Percentiles rank a stretch among this genome's conserved stretches.
These are phyloP conservation scores for Condylostoma magnum DNA, from an alignment of 169 alveolate species.

Conservation along the genomic window DNA sequence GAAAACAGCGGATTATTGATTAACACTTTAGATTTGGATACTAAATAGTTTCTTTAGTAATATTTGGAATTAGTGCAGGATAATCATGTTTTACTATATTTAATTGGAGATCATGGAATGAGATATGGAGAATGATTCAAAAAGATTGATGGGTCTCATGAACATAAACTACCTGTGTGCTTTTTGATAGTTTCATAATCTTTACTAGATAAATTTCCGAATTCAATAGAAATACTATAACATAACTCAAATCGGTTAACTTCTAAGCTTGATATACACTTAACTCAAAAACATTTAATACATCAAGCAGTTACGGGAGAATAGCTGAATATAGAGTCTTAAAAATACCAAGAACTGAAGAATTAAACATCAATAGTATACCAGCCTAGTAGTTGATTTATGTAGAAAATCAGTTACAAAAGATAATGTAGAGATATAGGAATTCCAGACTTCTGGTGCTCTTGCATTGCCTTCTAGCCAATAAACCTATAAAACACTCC, in stretches of 20 bases:
- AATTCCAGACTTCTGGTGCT: constrained; percentile 31
- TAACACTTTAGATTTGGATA: neutral
- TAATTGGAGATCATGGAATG: constrained; percentile 14
- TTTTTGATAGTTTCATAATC: constrained; percentile 6
- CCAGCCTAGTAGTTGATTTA: constrained; percentile 18
- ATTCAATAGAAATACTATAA: neutral
- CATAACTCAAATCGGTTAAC: constrained; percentile 19
- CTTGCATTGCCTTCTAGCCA: constrained; percentile 10
- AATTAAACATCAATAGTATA: constrained; percentile 1
- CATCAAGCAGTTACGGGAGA: neutral
- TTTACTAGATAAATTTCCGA: neutral
- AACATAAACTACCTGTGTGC: neutral
- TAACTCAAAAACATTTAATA: constrained; percentile 15
- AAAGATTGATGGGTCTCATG: neutral
- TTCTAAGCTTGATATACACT: constrained; percentile 18
- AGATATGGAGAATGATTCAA: constrained; percentile 9
- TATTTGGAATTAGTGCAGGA: neutral
- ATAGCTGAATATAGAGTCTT: constrained; percentile 5
- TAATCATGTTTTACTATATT: neutral
- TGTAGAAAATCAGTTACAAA: constrained; percentile 15
- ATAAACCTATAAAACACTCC: neutral
- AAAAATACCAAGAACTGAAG: neutral
- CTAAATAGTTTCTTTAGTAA: neutral
- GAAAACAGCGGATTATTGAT: constrained; percentile 1
- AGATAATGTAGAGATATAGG: constrained; percentile 24